Percentiles rank a stretch among this genome's conserved stretches.
Evolutionary conservation across 2,329 filamentous ascomycete species (phyloP).

Genomic region (Botrytis porri): DNA sequence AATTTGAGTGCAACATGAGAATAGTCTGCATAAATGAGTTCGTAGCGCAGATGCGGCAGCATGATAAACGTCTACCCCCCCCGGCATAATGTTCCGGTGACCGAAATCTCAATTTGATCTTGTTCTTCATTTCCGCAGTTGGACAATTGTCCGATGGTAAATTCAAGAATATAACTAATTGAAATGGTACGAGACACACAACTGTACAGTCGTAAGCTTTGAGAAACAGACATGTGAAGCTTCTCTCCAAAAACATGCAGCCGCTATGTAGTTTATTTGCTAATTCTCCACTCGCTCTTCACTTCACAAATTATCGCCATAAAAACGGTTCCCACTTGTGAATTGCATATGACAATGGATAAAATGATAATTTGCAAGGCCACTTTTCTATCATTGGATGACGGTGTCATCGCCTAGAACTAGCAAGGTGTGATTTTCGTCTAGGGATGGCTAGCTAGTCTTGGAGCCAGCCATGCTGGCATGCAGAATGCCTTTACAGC

Average conservation of each 20-base stretch:
- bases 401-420: constrained; percentile 2
- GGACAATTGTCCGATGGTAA: not conserved
- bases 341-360: not conserved
- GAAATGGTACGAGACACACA: not conserved
- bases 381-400: constrained; percentile 3
- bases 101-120: constrained; percentile 12
- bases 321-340: not conserved
- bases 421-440: constrained; percentile 12
- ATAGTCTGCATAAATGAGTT: constrained; percentile 9
- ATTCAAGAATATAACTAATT: not conserved
- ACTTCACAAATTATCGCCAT: not conserved
- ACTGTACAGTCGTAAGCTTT: not conserved
- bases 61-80: constrained; percentile 7
- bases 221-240: not conserved
- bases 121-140: constrained; percentile 9
- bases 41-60: constrained; percentile 5
- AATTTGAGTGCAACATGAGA: not conserved
- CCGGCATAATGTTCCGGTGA: constrained; percentile 15
- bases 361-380: not conserved
- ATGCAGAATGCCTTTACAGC: constrained; percentile 9
- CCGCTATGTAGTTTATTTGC: not conserved
- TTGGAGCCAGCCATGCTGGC: constrained; percentile 10
- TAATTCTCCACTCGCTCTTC: not conserved
- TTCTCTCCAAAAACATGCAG: not conserved
- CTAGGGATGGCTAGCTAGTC: constrained; percentile 5